Percentiles rank a stretch among this genome's conserved stretches.
phyloP scores from a whole-genome alignment of 2,329 filamentous ascomycete genomes.

The Verticillium nonalfalfae region DNA sequence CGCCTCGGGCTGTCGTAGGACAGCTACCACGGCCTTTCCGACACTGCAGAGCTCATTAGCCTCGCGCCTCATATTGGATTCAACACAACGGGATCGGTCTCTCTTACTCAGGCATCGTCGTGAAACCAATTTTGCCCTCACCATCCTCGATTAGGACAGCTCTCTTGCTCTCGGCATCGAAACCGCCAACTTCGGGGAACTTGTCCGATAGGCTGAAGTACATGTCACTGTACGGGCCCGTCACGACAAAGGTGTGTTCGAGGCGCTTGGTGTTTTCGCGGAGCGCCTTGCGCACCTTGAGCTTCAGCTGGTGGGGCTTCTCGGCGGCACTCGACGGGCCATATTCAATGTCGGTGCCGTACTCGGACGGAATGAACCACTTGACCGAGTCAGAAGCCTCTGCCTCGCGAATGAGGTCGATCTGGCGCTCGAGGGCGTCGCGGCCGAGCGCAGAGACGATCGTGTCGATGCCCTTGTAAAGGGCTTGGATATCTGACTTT shows the following conservation, averaged over 20 bases:
- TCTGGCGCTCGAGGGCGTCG: slow-evolving; percentile 53
- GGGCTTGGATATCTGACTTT: slow-evolving; percentile 38
- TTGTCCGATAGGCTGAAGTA: slow-evolving; percentile 40
- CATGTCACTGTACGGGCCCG: slow-evolving; percentile 62
- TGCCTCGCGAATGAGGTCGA: slow-evolving; percentile 54
- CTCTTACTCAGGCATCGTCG: slow-evolving; percentile 61
- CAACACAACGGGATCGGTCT: neutral
- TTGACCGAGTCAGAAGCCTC: slow-evolving; percentile 45
- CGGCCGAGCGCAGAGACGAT: slow-evolving; percentile 60
- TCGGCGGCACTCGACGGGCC: slow-evolving; percentile 49
- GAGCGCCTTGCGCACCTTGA: slow-evolving; percentile 59
- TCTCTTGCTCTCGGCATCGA: slow-evolving; percentile 47
- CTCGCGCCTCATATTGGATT: neutral
- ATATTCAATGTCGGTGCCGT: slow-evolving; percentile 61
- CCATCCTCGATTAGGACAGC: slow-evolving; percentile 59
- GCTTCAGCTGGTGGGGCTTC: slow-evolving; percentile 63
- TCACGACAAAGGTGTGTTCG: slow-evolving; percentile 62
- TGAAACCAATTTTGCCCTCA: slow-evolving; percentile 57
- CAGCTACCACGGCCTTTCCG: slow-evolving; percentile 57
- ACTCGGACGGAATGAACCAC: slow-evolving; percentile 64
- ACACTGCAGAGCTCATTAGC: slow-evolving; percentile 37
- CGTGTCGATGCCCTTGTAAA: slow-evolving; percentile 57
- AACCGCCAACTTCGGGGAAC: slow-evolving; percentile 43
- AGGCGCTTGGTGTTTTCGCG: slow-evolving; percentile 45
- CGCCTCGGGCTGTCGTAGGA: slow-evolving; percentile 48